Base-by-base conservation (phyloP, 164 flowering plant genomes). In the Aristolochia fimbriata region DNA sequence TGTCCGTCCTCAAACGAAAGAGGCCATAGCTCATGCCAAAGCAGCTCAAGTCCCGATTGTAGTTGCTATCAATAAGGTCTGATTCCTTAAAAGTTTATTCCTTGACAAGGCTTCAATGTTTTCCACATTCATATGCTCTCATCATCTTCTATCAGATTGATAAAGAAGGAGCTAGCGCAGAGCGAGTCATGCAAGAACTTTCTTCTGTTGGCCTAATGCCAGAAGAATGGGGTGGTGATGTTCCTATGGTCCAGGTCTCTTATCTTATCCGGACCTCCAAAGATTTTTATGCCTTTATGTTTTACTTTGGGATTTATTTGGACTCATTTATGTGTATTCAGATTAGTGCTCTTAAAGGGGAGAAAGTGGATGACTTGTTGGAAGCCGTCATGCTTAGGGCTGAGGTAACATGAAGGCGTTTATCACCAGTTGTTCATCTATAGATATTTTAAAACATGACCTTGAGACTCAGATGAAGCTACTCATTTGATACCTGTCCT, bases 11-110 rank as follows among this genome's bases (percentile, higher is more conserved):
- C 96, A 92, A 71, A 89, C 98, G 70, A 84, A 66, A 74, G 98
- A 92, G 73, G 98, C 98, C 51, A 89, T 92, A 58, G 96, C 98
- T 55, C 98, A 92, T 83, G 98, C 98, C 63, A 88, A 83, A 80
- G 91, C 95, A 47, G 98, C 98, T 63, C 89, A 84, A 33, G 98
- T 92, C 51, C 98, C 98, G 2, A 89, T 87, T 56, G 78, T 89
- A 17, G 69, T 92, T 53, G 98, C 96, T 51, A 81, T 92, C 62
- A 92, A 89, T 66, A 91, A 91, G 95, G 98, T 84, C 65, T 48
- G 30, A 50, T 22, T 31, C 43, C 43, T 37, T 6, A 7, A 37
- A 37, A 37, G 43, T 3, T 6, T 37, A 37, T 6, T 7, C 43
- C 43, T 37, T 37, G 41, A 27, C 19, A 30, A 8, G 55, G 55